phyloP scores from a whole-genome alignment of 2,329 filamentous ascomycete species.

The Xylaria sp. region DNA sequence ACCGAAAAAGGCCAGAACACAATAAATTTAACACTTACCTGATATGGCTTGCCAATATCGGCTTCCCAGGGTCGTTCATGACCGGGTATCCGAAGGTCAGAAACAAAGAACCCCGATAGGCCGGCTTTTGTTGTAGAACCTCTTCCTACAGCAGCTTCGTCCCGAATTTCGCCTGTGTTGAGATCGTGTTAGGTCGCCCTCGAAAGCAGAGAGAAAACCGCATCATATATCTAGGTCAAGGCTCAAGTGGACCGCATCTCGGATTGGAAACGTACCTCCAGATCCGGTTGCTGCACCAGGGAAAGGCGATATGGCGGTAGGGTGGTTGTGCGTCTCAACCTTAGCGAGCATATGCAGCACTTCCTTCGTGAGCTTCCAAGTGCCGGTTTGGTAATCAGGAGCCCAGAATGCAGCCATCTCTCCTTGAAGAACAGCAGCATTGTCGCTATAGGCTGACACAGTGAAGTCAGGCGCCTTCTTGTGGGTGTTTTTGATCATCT shows the following conservation, averaged over 20 bases:
- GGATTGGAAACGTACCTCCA: constrained; percentile 66
- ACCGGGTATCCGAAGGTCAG: constrained; percentile 89
- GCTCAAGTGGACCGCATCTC: not conserved
- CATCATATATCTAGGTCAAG: not conserved
- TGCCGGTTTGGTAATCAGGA: constrained; percentile 84
- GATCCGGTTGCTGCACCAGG: constrained; percentile 94
- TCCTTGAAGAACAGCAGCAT: constrained; percentile 90
- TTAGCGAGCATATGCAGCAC: constrained; percentile 88
- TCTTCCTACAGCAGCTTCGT: constrained; percentile 92
- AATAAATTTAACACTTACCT: constrained; percentile 52
- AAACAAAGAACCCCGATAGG: constrained; percentile 92
- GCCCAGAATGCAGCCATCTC: constrained; percentile 82
- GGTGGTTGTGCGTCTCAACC: constrained; percentile 98
- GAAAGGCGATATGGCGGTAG: constrained; percentile 82
- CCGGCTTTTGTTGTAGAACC: constrained; percentile 95
- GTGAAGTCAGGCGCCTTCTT: constrained; percentile 82
- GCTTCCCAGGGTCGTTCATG: constrained; percentile 88
- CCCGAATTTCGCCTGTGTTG: constrained; percentile 56
- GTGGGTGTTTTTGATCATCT: constrained; percentile 97
- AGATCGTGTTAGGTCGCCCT: constrained; percentile 14
- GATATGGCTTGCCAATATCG: constrained; percentile 87
- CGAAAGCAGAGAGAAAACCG: not conserved
- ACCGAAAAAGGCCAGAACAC: not conserved
- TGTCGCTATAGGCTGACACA: constrained; percentile 97
- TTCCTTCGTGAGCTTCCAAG: constrained; percentile 90